Evolutionary conservation across 345 rosid species (phyloP), one percentile per base, ranked within the genome.

Genomic region (Hevea brasiliensis): DNA sequence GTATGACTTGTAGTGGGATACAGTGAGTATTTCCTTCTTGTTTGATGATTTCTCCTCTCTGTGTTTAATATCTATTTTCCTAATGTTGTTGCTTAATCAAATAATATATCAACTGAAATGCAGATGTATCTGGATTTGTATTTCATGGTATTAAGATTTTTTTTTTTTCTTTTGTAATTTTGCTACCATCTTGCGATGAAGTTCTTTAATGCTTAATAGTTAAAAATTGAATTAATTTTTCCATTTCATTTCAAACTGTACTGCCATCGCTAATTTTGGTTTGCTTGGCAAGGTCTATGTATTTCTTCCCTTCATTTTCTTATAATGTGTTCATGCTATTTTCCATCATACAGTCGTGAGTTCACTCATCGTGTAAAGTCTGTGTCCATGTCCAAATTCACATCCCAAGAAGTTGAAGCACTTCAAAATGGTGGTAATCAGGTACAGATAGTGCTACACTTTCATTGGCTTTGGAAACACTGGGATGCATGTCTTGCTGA

Each of bases 381-480:
- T 41, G 98, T 95, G 73, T 95, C 99, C 41, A 92, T 95, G 98
- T 87, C 99, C 10, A 95, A 89, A 80, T 95, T 95, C 83, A 89
- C 93, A 73, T 87, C 92, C 59, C 90, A 92, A 84, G 98, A 95
- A 85, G 99, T 95, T 77, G 97, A 92, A 80, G 89, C 90, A 42
- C 98, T 95, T 83, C 97, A 95, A 80, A 89, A 79, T 75, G 99
- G 99, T 72, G 98, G 99, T 61, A 95, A 95, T 88, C 98, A 95
- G 98, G 98, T 95, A 82, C 37, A 32, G 18, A 56, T 63, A 48
- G n/a, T 60, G 69, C 58, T 61, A 48, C 20, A 27, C 32, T 64
- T 60, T 62, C 20, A 24, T 13, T 42, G 64, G 65, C 27, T 42
- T 61, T 50, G 64, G 78, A 53, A 76, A 78, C 51, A 41, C 17